These are phyloP conservation scores for Aspergillus novoparasiticus DNA, from an alignment of 2,329 filamentous ascomycete species.

Conservation along the genomic window DNA sequence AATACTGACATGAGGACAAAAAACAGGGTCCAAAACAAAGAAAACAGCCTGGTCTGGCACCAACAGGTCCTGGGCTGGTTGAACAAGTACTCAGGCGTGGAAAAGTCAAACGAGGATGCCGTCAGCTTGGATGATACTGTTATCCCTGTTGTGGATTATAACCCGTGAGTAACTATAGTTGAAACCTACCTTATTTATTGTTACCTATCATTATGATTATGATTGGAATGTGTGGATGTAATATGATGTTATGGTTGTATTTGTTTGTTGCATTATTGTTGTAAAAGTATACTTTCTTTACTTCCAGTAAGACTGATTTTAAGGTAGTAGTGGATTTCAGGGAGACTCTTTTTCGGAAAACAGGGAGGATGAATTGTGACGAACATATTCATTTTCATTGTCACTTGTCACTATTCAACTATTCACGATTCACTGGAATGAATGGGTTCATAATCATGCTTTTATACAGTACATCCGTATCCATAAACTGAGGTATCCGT, in stretches of 20 bases:
- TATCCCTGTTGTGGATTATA: constrained; percentile 36
- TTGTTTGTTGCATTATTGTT: neutral
- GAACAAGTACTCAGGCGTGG: constrained; percentile 52
- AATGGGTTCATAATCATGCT: constrained; percentile 2
- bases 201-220: neutral
- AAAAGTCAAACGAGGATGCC: constrained; percentile 29
- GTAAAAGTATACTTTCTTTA: neutral
- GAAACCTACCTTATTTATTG: neutral
- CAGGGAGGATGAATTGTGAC: neutral
- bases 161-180: constrained; percentile 20
- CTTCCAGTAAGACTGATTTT: neutral
- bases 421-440: neutral
- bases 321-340: neutral
- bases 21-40: constrained; percentile 74
- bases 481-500: constrained; percentile 4
- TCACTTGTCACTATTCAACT: neutral
- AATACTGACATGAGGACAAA: neutral
- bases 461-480: neutral
- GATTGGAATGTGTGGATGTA: neutral
- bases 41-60: constrained; percentile 90
- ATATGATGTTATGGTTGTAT: neutral
- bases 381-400: neutral
- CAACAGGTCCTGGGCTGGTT: constrained; percentile 77
- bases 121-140: constrained; percentile 37
- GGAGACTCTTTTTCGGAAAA: neutral